These are phyloP conservation scores for Fonsecaea multimorphosa DNA, from an alignment of 2,329 filamentous ascomycete species.

Conservation along the genomic window DNA sequence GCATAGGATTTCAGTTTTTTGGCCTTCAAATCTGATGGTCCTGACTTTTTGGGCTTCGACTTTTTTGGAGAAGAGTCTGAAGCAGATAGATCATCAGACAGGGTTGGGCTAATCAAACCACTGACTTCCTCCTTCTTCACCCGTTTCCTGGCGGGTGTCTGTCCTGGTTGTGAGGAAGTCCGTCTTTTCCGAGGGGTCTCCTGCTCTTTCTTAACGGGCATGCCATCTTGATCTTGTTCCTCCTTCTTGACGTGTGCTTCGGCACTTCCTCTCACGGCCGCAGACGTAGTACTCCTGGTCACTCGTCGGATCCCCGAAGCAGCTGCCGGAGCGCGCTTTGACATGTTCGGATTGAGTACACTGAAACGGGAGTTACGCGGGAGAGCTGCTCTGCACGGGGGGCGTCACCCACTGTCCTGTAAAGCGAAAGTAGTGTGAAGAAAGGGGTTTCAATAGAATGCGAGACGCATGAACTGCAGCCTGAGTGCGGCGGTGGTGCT, in stretches of 20 bases:
- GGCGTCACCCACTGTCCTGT: not conserved
- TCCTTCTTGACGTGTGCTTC: constrained; percentile 10
- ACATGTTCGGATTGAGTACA: not conserved
- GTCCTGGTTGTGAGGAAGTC: not conserved
- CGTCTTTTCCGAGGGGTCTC: constrained; percentile 27
- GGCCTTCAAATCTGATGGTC: constrained; percentile 26
- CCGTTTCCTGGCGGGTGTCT: constrained; percentile 23
- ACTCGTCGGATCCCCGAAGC: constrained; percentile 24
- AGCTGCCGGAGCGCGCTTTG: constrained; percentile 21
- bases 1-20: constrained; percentile 46
- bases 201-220: constrained; percentile 27
- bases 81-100: constrained; percentile 6
- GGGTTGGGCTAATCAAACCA: constrained; percentile 16
- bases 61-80: not conserved
- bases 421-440: not conserved
- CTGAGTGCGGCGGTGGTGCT: not conserved
- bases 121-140: constrained; percentile 28
- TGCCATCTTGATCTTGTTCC: constrained; percentile 12
- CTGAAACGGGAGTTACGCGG: not conserved
- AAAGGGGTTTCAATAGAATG: not conserved
- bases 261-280: not conserved
- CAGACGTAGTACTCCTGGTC: constrained; percentile 22
- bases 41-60: constrained; percentile 40
- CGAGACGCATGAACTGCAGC: not conserved
- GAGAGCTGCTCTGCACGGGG: not conserved